These are phyloP conservation scores for Echeveria elegans DNA, from an alignment of 164 flowering plant genomes.

Conservation along the genomic window DNA sequence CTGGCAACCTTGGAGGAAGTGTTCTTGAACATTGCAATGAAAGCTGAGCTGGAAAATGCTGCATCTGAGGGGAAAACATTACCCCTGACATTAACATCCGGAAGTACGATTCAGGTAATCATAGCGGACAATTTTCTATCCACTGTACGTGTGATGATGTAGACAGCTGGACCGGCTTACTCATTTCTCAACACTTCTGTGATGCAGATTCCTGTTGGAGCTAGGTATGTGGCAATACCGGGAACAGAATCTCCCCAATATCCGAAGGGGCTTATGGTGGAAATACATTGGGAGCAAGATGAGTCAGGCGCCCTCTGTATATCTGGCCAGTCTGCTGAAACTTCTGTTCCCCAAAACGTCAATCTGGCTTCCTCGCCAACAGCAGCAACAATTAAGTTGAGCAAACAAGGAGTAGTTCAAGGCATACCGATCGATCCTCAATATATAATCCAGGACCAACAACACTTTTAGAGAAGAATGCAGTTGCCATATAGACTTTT, in stretches of 20 bases:
- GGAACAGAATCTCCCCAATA: not conserved
- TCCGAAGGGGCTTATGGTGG: constrained; percentile 1
- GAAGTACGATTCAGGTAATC: not conserved
- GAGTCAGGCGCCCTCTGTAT: constrained; percentile 6
- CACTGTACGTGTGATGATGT: not conserved
- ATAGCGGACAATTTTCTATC: not conserved
- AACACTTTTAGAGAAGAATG: too few species aligned
- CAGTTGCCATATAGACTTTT: too few species aligned
- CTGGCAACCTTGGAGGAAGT: constrained; percentile 2
- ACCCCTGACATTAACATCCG: constrained; percentile 1
- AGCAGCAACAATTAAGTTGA: not conserved
- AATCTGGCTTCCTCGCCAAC: not conserved
- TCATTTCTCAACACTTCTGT: not conserved
- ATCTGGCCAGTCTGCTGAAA: not conserved
- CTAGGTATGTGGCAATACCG: constrained; percentile 3
- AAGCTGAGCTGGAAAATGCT: constrained; percentile 5
- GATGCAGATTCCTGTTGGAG: constrained; percentile 6
- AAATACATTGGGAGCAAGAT: constrained; percentile 4
- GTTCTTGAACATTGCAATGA: constrained; percentile 4
- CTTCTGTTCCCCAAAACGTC: not conserved
- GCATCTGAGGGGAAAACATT: not conserved
- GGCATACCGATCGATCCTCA: constrained; percentile 5
- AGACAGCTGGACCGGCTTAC: not conserved
- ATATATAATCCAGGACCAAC: not conserved
- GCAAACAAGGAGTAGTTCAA: not conserved